Evolutionary conservation across 2,329 filamentous ascomycete species (phyloP), one percentile per base, ranked within the genome.

Genomic region (Trichoderma citrinoviride): DNA sequence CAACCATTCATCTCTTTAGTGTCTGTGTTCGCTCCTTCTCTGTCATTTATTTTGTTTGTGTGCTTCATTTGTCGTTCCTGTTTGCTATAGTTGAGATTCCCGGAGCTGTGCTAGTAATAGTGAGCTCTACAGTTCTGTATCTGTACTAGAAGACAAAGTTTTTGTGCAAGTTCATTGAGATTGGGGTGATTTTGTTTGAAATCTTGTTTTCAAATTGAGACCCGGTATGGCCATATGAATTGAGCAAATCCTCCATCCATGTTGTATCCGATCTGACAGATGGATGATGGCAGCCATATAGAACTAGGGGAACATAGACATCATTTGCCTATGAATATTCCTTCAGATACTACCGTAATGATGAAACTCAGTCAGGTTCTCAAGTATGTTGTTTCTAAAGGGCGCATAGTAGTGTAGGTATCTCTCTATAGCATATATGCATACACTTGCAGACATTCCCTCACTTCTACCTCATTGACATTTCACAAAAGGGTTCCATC

Each of bases 21-120:
- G 46, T 25, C 15, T 43, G 17, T 43, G 41, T 33, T 6, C 23
- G 41, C 25, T 37, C 33, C 12, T 61, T 62, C 37, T 29, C 43
- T 61, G 33, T 52, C 33, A 43, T 61, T 43, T 52, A 23, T 50
- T 53, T 44, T 21, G 17, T 62, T 21, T 33, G 52, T 54, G 29
- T 29, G 29, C 25, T 8, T 53, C 33, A 19, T 23, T 5, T 44
- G 37, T 23, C 6, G n/a, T 33, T 8, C 10, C 33, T 37, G 29
- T 29, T 8, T 37, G 5, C 4, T 3, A 44, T 62, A 46, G 49
- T 25, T 54, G 60, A 62, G 60, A 62, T 62, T 62, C 60, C 60
- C 60, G 25, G 60, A 54, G 60, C 49, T 62, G 15, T 54, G 27
- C 25, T 53, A 21, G 41, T 58, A 46, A 37, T 23, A 37, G 29